phyloP scores from a whole-genome alignment of 176 grass and related monocot genomes.

The Eleusine coracana region DNA sequence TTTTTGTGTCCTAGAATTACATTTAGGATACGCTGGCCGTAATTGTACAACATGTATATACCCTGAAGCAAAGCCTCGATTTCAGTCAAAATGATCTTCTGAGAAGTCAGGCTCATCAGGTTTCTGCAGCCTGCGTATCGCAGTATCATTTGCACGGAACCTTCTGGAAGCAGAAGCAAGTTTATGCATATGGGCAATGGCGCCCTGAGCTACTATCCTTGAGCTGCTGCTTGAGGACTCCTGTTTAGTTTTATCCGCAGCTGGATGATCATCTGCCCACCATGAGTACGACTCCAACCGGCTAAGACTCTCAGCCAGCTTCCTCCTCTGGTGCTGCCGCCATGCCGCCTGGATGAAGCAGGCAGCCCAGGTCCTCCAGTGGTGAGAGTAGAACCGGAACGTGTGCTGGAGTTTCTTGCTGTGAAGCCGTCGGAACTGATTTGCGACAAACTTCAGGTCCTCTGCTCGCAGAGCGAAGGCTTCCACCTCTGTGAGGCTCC shows the following conservation, averaged over 20 bases:
- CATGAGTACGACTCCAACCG: slow-evolving; percentile 62
- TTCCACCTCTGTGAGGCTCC: slow-evolving; percentile 86
- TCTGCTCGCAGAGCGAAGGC: slow-evolving; percentile 84
- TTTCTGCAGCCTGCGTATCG: slow-evolving; percentile 69
- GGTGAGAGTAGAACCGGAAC: slow-evolving; percentile 90
- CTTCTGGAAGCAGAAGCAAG: slow-evolving; percentile 69
- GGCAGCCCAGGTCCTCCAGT: slow-evolving; percentile 84
- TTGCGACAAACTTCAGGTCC: slow-evolving; percentile 86
- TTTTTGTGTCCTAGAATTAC: slow-evolving; percentile 29
- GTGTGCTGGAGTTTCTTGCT: slow-evolving; percentile 98
- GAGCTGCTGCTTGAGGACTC: slow-evolving; percentile 40
- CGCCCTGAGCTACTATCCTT: slow-evolving; percentile 33
- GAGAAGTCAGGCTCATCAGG: slow-evolving; percentile 92
- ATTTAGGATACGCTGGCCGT: background rate
- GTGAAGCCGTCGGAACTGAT: slow-evolving; percentile 86
- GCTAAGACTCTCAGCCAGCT: slow-evolving; percentile 74
- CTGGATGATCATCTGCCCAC: slow-evolving; percentile 53
- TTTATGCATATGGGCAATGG: slow-evolving; percentile 58
- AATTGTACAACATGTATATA: slow-evolving; percentile 17
- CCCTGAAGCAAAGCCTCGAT: background rate
- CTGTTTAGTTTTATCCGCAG: slow-evolving; percentile 37
- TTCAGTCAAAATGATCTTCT: slow-evolving; percentile 80
- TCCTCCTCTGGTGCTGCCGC: slow-evolving; percentile 75
- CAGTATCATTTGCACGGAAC: slow-evolving; percentile 45
- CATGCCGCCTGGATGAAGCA: slow-evolving; percentile 94